These are phyloP conservation scores for Bipolaris oryzae DNA, from an alignment of 2,329 filamentous ascomycete genomes.

Conservation along the genomic window DNA sequence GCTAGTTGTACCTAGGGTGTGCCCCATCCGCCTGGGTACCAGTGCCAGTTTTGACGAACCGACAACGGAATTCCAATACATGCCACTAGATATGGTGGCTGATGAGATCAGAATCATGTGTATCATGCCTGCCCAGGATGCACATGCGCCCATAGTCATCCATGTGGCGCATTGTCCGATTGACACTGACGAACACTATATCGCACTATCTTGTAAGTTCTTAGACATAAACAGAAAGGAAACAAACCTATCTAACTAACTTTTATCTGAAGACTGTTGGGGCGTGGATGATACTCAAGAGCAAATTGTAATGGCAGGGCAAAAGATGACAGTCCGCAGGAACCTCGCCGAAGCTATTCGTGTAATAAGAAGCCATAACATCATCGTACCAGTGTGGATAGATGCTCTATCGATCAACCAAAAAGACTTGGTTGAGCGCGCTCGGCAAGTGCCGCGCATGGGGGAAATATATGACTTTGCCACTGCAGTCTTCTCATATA, in stretches of 20 bases:
- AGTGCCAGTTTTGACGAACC: neutral
- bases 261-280: neutral
- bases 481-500: neutral
- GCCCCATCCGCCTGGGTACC: slow-evolving; percentile 2
- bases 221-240: neutral
- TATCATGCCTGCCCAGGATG: slow-evolving; percentile 10
- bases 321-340: neutral
- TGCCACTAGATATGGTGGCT: slow-evolving; percentile 12
- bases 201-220: slow-evolving; percentile 1
- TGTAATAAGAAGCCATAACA: neutral
- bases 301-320: neutral
- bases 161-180: slow-evolving; percentile 3
- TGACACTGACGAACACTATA: neutral
- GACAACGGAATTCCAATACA: slow-evolving; percentile 7
- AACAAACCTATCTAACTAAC: neutral
- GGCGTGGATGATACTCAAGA: neutral
- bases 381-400: neutral
- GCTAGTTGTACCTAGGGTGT: neutral
- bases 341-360: slow-evolving; percentile 3
- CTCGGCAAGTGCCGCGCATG: neutral
- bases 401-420: slow-evolving; percentile 4
- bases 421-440: neutral
- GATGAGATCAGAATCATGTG: slow-evolving; percentile 15
- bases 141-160: slow-evolving; percentile 5
- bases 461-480: neutral